A percentile compares a stretch with the other conserved stretches of the same genome.
These are phyloP conservation scores for Stellera chamaejasme DNA, from an alignment of 345 rosid species.

Conservation along the genomic window DNA sequence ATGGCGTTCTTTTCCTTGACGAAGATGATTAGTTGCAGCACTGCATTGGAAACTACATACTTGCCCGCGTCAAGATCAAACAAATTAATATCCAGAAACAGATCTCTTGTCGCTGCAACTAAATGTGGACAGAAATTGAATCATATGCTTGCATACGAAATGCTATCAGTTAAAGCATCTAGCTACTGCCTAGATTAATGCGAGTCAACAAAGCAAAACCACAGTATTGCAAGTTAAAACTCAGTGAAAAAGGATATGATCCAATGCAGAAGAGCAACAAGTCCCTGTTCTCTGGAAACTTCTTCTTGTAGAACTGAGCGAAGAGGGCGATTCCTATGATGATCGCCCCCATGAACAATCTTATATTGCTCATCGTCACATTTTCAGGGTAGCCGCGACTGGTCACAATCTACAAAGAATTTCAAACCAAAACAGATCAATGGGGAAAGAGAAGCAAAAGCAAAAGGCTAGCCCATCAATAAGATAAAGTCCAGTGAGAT, in stretches of 20 bases:
- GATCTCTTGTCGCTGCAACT: not conserved
- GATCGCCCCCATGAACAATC: slow-evolving; percentile 56
- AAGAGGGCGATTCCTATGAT: slow-evolving; percentile 73
- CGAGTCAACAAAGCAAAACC: not conserved
- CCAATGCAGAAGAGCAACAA: slow-evolving; percentile 81
- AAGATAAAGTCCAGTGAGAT: slow-evolving; percentile 7
- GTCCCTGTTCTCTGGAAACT: slow-evolving; percentile 86
- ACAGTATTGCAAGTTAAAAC: not conserved
- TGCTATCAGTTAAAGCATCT: slow-evolving; percentile 1
- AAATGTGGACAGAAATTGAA: not conserved
- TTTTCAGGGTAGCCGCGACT: slow-evolving; percentile 82
- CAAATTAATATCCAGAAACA: not conserved
- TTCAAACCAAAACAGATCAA: not conserved
- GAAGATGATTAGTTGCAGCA: slow-evolving; percentile 79
- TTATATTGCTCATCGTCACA: slow-evolving; percentile 78
- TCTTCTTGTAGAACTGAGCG: slow-evolving; percentile 98
- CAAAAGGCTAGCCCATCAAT: not conserved
- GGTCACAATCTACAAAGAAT: slow-evolving; percentile 48
- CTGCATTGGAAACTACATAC: slow-evolving; percentile 74
- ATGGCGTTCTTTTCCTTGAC: slow-evolving; percentile 91
- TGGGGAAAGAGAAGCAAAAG: not conserved
- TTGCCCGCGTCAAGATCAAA: slow-evolving; percentile 71
- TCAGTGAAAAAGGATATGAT: slow-evolving; percentile 63
- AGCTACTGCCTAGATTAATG: not conserved
- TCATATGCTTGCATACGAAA: not conserved